Evolutionary conservation across 1,284 basidiomycete genomes (phyloP), one percentile per base, ranked within the genome.

Genomic region (Thecaphora frezii): DNA sequence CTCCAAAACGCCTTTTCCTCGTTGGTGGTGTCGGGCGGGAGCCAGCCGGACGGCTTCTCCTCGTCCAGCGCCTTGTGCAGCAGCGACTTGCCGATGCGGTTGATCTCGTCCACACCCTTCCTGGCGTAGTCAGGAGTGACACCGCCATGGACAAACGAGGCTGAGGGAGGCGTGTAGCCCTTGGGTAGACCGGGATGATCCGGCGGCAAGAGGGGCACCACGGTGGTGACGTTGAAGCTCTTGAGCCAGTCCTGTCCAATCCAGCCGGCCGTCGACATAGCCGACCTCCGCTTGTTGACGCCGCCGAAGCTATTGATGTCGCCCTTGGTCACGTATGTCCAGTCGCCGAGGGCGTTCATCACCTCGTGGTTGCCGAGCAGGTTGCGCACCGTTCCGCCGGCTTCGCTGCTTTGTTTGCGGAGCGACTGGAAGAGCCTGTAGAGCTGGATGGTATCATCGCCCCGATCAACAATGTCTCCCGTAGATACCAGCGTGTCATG

Each of bases 241-340:
- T 50, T 9, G 16, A 75, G 40, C 76, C 76, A 78, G 16, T 69
- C 65, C 24, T 51, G 36, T 0, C 76, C 76, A 13, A 78, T 61
- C 76, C 76, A 78, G 14, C 76, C 76, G 3, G 88, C 7, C 74
- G 80, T 13, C 75, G 71, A 62, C 51, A 79, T 71, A 23, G 70
- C 74, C 0, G 48, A 14, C 1, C 73, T 24, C 7, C 77, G 58
- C 19, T 43, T 62, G 2, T 54, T 33, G 0, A 44, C 21, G 0
- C 75, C 76, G 13, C 79, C 75, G 26, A 79, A 80, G 8, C 73
- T 71, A 5, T 60, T 62, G 4, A 81, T 73, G 52, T 82, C 81
- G 12, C 77, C 76, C 12, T 55, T 46, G 0, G 80, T 81, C 7
- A 82, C 81, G 33, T 81, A 82, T 1, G 81, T 53, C 80, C 79